Evolutionary conservation across 192 early-diverging fungal genomes (phyloP).

Genomic region (Coemansia sp.): DNA sequence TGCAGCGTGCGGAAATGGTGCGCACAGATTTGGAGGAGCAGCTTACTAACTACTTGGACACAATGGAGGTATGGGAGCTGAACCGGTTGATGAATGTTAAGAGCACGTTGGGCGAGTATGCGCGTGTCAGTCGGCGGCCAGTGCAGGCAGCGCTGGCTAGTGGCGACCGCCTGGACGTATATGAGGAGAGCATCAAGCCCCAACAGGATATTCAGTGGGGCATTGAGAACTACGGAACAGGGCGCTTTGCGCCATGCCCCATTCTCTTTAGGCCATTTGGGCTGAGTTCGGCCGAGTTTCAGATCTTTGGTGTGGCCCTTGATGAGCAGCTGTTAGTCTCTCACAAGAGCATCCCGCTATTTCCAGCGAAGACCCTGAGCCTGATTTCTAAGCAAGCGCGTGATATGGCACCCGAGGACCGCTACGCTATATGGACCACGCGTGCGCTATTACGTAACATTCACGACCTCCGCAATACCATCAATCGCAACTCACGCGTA

Average conservation of each 20-base stretch:
- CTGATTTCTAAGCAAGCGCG: conserved; percentile 57
- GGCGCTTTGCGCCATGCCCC: conserved; percentile 67
- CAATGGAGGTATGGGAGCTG: conserved; percentile 57
- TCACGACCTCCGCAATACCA: conserved; percentile 62
- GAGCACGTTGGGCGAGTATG: conserved; percentile 44
- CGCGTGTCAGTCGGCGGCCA: conserved; percentile 34
- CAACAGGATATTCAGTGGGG: conserved; percentile 73
- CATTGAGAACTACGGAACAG: conserved; percentile 72
- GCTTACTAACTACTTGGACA: conserved; percentile 56
- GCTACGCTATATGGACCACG: conserved; percentile 62
- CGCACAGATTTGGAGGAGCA: conserved; percentile 69
- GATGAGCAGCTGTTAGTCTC: conserved; percentile 64
- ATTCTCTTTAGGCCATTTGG: conserved; percentile 70
- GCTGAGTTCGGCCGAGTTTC: conserved; percentile 68
- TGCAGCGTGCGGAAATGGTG: conserved; percentile 64
- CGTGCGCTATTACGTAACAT: conserved; percentile 58
- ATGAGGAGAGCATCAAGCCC: conserved; percentile 76
- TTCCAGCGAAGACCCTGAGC: conserved; percentile 61
- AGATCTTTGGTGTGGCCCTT: conserved; percentile 75
- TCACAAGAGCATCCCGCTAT: conserved; percentile 60
- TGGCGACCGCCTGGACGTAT: conserved; percentile 57
- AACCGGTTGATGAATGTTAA: conserved; percentile 56
- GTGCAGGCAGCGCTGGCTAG: conserved; percentile 44
- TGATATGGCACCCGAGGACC: conserved; percentile 49
- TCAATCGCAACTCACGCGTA: conserved; percentile 62